Base-by-base conservation (phyloP, 2,329 filamentous ascomycete species). In the Xylariomycetidae sp. region DNA sequence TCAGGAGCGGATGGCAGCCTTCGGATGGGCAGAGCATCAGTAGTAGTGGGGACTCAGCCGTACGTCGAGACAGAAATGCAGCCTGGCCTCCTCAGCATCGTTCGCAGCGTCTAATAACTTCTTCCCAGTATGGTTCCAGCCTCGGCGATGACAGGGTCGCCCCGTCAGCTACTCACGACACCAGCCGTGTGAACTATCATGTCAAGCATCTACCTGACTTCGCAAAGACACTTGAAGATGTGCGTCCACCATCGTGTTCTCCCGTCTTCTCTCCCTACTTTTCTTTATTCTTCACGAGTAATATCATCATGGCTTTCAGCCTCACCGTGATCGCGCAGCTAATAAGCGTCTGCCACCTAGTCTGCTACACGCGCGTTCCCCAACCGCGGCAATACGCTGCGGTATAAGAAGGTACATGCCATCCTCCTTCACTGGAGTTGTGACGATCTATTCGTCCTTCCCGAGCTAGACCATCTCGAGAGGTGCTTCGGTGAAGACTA, bases 401-500 rank as follows among this genome's bases (percentile, higher is more conserved):
- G 74, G 36, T 79, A 78, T 53, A 66, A 60, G 38, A 74, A 72
- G 33, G 73, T 78, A 4, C 66, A 74, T 35, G 66, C 66, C 3
- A 57, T 78, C 13, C 58, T 78, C 25, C 56, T 78, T 16, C 71
- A 77, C 51, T 78, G 74, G 74, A 68, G 66, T 30, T 71, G 63
- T 3, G 74, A 78, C 41, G 74, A 78, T 36, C 56, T 78, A 7
- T 75, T 77, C 43, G 74, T 77, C 12, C 58, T 77, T 11, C 71
- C 72, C 2, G 74, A 78, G 50, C 55, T 79, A 13, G 70, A 77
- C 41, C 69, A 77, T 36, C 53, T 78, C 25, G 69, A 74, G 40
- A 67, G 67, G 38, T 75, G 71, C 45, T 51, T 78, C 22, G 66
- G 65, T 16, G 65, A 72, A 34, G 69, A 75, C 38, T 79, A 74